phyloP scores from a whole-genome alignment of 2,329 filamentous ascomycete species.

The Allantophomopsis cytisporea region DNA sequence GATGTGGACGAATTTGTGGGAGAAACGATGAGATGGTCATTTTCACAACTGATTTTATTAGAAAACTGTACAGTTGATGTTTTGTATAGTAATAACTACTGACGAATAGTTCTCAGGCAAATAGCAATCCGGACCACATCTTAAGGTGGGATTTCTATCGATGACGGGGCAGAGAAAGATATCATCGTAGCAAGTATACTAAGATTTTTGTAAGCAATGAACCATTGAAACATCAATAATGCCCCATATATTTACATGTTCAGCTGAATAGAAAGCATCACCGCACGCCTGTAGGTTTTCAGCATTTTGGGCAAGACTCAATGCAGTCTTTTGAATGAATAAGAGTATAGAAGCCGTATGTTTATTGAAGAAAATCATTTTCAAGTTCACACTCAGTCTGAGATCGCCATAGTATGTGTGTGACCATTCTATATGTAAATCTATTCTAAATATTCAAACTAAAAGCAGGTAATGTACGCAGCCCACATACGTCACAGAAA shows the following conservation, averaged over 20 bases:
- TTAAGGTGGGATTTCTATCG: conserved; percentile 17
- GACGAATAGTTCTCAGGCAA: conserved; percentile 17
- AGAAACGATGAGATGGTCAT: conserved; percentile 13
- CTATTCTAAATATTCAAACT: too few relatives aligned
- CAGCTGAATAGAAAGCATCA: conserved; percentile 5
- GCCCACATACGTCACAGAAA: too few relatives aligned
- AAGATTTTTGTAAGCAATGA: background rate
- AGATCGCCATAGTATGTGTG: too few relatives aligned
- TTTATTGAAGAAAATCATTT: too few relatives aligned
- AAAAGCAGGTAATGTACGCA: too few relatives aligned
- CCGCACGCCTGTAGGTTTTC: conserved; percentile 5
- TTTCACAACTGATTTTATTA: conserved; percentile 4
- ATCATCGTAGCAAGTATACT: conserved; percentile 23
- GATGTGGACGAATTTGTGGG: conserved; percentile 8
- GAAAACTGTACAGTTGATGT: background rate
- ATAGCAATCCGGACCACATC: conserved; percentile 22
- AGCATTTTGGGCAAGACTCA: background rate
- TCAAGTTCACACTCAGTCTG: too few relatives aligned
- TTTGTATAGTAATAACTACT: conserved; percentile 1
- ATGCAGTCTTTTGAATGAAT: background rate
- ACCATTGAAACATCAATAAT: background rate
- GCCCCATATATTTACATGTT: conserved; percentile 3
- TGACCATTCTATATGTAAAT: too few relatives aligned
- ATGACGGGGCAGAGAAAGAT: conserved; percentile 22
- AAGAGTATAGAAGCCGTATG: too few relatives aligned